Percentiles rank a stretch among this genome's conserved stretches.
Evolutionary conservation across 306 rosid genomes (phyloP).

Genomic region (Vigna angularis): DNA sequence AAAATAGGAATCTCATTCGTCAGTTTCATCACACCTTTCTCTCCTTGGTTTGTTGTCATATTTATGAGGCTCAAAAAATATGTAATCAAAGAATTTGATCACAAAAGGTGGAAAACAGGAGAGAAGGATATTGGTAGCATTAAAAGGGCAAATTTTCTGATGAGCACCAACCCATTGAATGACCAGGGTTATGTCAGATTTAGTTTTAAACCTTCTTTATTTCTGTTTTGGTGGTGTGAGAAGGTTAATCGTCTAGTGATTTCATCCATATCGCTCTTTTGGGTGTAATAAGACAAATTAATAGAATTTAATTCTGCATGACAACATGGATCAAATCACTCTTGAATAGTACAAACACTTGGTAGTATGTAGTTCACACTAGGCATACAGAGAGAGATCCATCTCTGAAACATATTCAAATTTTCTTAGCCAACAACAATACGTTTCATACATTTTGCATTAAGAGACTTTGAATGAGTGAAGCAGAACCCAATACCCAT

Average conservation of each 20-base stretch:
- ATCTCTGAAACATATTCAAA: background rate
- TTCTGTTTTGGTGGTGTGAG: constrained; percentile 13
- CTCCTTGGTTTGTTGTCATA: background rate
- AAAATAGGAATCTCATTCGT: background rate
- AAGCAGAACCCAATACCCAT: background rate
- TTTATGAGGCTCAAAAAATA: constrained; percentile 19
- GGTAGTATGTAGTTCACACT: background rate
- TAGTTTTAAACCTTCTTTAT: background rate
- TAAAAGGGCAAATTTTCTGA: background rate
- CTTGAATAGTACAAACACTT: background rate
- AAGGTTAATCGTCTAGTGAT: constrained; percentile 8
- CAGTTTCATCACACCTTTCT: background rate
- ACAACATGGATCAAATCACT: constrained; percentile 27
- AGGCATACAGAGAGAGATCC: background rate
- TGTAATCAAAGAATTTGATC: constrained; percentile 11
- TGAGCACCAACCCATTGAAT: constrained; percentile 7
- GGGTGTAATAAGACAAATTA: constrained; percentile 8
- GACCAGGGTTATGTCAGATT: background rate
- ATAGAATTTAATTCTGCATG: background rate
- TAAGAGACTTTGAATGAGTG: background rate
- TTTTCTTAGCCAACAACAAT: constrained; percentile 5
- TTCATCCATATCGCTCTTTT: background rate
- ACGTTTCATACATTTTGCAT: constrained; percentile 9
- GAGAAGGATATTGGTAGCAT: constrained; percentile 9
- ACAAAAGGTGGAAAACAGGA: constrained; percentile 7